Conservation (phyloP, 345 rosid species). For the Brassica rapa region DNA sequence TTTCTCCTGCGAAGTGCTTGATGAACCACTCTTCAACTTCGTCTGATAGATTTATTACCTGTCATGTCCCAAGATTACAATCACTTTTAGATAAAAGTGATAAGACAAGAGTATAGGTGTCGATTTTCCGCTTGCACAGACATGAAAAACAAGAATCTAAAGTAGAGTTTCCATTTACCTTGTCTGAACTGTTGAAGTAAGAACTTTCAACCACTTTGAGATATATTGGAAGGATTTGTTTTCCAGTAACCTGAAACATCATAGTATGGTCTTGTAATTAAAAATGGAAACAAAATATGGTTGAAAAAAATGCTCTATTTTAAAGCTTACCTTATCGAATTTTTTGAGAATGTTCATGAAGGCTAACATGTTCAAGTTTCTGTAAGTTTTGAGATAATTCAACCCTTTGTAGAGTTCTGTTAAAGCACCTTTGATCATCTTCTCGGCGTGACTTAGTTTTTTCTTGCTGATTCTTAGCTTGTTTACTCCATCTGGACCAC, state of each 20-base stretch:
- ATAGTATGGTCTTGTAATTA: not conserved
- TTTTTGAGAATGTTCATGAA: conserved; percentile 93
- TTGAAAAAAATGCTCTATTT: not conserved
- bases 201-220: conserved; percentile 93
- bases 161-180: conserved; percentile 51
- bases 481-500: conserved; percentile 55
- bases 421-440: conserved; percentile 85
- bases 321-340: conserved; percentile 72
- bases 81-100: conserved; percentile 7
- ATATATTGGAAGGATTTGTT: conserved; percentile 85
- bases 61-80: conserved; percentile 45
- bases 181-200: conserved; percentile 89
- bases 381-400: conserved; percentile 84
- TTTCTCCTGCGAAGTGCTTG: conserved; percentile 79
- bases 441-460: conserved; percentile 79
- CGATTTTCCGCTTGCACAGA: conserved; percentile 40
- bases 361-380: conserved; percentile 97
- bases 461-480: conserved; percentile 74
- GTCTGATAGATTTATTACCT: conserved; percentile 80
- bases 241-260: conserved; percentile 70
- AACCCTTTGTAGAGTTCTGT: conserved; percentile 86
- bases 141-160: not conserved
- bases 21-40: conserved; percentile 86
- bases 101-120: conserved; percentile 21
- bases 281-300: not conserved